Percentiles rank a stretch among this genome's conserved stretches.
phyloP scores from a whole-genome alignment of 2,329 filamentous ascomycete species.

The Pseudogymnoascus sp. region DNA sequence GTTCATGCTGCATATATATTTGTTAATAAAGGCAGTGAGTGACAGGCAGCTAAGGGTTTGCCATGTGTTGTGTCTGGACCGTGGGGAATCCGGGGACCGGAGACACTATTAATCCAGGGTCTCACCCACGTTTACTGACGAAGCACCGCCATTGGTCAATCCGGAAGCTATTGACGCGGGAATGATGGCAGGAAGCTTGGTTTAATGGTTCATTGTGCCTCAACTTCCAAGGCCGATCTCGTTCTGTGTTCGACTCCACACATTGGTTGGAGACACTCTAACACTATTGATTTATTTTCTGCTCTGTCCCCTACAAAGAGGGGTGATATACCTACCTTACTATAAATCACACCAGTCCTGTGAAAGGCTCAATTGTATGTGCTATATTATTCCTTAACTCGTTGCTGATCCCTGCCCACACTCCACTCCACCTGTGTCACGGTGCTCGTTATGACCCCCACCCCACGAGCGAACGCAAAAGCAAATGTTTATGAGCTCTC shows the following conservation, averaged over 20 bases:
- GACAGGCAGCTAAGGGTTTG: background rate
- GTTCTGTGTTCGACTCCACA: background rate
- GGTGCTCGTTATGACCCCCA: slow-evolving; percentile 5
- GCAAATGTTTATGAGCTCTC: background rate
- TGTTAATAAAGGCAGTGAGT: background rate
- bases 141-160: background rate
- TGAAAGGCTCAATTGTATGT: background rate
- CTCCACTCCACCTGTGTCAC: background rate
- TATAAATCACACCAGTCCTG: background rate
- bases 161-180: background rate
- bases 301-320: background rate
- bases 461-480: background rate
- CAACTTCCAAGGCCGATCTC: background rate
- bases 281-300: background rate
- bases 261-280: background rate
- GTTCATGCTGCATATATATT: background rate
- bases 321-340: background rate
- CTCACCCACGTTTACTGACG: background rate
- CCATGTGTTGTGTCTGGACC: background rate
- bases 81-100: background rate
- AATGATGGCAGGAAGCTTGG: slow-evolving; percentile 6
- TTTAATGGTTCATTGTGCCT: background rate
- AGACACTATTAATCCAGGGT: slow-evolving; percentile 5
- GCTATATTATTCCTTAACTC: background rate
- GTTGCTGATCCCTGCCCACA: background rate